A percentile compares a stretch with the other conserved stretches of the same genome.
Conservation (phyloP, 768 basidiomycete genomes). For the Leccinum subtestaceum region DNA sequence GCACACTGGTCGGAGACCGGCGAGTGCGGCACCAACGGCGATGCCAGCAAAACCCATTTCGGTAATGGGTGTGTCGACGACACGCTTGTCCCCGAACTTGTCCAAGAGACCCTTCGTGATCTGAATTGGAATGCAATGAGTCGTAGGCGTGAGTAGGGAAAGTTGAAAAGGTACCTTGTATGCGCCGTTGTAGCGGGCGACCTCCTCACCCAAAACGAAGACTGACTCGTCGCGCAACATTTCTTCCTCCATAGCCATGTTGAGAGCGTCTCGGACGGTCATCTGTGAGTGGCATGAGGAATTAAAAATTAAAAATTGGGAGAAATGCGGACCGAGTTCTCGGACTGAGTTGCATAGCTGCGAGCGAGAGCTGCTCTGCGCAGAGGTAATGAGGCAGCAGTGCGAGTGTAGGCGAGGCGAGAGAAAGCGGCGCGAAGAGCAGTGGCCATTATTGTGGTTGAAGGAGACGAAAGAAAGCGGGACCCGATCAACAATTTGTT, state of each 20-base stretch:
- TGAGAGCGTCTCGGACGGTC: constrained; percentile 98
- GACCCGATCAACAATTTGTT: constrained; percentile 9
- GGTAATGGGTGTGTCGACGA: constrained; percentile 95
- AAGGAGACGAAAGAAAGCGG: constrained; percentile 9
- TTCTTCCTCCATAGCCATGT: constrained; percentile 98
- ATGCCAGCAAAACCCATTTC: constrained; percentile 99
- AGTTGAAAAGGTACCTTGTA: constrained; percentile 66
- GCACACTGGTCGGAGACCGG: constrained; percentile 91
- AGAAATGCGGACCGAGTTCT: constrained; percentile 43
- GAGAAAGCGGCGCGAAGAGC: constrained; percentile 56
- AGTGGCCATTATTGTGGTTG: constrained; percentile 53
- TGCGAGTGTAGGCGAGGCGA: constrained; percentile 53
- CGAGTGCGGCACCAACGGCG: constrained; percentile 90
- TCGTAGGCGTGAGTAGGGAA: background rate
- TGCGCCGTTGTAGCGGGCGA: constrained; percentile 96
- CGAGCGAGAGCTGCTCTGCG: constrained; percentile 48
- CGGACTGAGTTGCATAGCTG: constrained; percentile 61
- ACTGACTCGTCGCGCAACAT: constrained; percentile 95
- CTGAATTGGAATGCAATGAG: constrained; percentile 39
- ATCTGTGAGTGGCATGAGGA: constrained; percentile 49
- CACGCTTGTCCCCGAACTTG: constrained; percentile 98
- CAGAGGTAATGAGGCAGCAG: constrained; percentile 40
- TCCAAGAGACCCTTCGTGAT: constrained; percentile 98
- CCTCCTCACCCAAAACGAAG: constrained; percentile 96
- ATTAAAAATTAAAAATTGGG: constrained; percentile 18